These are phyloP conservation scores for Areca catechu DNA, from an alignment of 176 grass and related monocot species.

Conservation along the genomic window DNA sequence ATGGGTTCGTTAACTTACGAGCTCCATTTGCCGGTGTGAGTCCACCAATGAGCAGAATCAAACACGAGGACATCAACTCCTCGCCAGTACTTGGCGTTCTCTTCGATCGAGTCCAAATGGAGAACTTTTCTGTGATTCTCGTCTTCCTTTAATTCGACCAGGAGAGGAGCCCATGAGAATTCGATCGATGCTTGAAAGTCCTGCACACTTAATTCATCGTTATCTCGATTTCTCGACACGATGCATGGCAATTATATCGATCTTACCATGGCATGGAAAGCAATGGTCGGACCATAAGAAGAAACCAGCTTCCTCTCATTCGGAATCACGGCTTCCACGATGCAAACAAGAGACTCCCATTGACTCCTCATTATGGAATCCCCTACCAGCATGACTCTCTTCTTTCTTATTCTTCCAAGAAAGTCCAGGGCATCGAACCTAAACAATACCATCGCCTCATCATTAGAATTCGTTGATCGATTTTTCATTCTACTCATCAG, in stretches of 20 bases:
- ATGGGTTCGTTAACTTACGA: slow-evolving; percentile 23
- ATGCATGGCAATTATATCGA: background rate
- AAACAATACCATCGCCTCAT: background rate
- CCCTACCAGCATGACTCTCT: slow-evolving; percentile 39
- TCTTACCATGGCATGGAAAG: slow-evolving; percentile 38
- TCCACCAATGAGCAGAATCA: slow-evolving; percentile 52
- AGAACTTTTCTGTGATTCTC: slow-evolving; percentile 17
- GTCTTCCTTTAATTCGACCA: slow-evolving; percentile 36
- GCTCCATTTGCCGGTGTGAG: slow-evolving; percentile 35
- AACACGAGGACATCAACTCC: slow-evolving; percentile 45
- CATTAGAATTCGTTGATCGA: too few species aligned
- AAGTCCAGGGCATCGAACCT: slow-evolving; percentile 44
- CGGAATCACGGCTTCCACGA: slow-evolving; percentile 36
- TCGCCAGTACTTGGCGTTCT: slow-evolving; percentile 34
- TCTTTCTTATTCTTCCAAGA: slow-evolving; percentile 28
- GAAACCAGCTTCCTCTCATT: slow-evolving; percentile 25
- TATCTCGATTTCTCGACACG: background rate
- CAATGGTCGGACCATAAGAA: slow-evolving; percentile 16
- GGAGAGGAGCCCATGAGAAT: slow-evolving; percentile 37
- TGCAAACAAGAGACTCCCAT: slow-evolving; percentile 44
- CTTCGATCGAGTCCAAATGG: slow-evolving; percentile 38
- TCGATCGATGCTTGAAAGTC: slow-evolving; percentile 37
- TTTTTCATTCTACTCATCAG: too few species aligned
- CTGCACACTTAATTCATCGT: slow-evolving; percentile 8
- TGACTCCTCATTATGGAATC: slow-evolving; percentile 45